Percentiles rank a stretch among this genome's conserved stretches.
These are phyloP conservation scores for Nidularia pulvinata DNA, from an alignment of 768 basidiomycete genomes.

Conservation along the genomic window DNA sequence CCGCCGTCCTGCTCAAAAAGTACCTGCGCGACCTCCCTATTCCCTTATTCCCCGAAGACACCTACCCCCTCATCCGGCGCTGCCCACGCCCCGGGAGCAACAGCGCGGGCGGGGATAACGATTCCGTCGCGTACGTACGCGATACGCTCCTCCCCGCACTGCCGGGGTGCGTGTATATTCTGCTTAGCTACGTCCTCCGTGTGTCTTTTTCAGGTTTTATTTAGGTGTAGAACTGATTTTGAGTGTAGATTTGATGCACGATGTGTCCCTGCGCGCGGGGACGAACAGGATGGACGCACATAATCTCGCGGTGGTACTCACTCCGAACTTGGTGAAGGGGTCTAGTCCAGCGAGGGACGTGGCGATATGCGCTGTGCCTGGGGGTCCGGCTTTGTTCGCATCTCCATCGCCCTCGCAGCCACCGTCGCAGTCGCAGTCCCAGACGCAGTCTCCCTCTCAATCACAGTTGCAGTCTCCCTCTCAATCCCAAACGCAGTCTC, in stretches of 20 bases:
- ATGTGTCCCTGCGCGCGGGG: conserved; percentile 67
- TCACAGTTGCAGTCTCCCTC: neutral
- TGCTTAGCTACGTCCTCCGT: conserved; percentile 73
- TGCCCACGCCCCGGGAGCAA: conserved; percentile 63
- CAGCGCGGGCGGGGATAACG: conserved; percentile 60
- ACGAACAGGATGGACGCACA: conserved; percentile 82
- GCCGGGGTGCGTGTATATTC: conserved; percentile 70
- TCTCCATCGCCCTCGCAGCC: conserved; percentile 12
- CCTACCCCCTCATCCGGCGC: conserved; percentile 63
- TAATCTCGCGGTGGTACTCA: conserved; percentile 79
- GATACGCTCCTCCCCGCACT: conserved; percentile 68
- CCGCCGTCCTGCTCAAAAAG: conserved; percentile 86
- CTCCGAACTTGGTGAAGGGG: conserved; percentile 78
- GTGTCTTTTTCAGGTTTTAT: conserved; percentile 16
- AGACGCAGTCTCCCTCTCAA: conserved; percentile 1
- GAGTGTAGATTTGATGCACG: conserved; percentile 70
- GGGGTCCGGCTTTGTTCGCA: conserved; percentile 36
- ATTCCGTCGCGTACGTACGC: conserved; percentile 63
- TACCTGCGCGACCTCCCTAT: conserved; percentile 80
- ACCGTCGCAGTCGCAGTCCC: conserved; percentile 2
- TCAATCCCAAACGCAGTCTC: conserved; percentile 2
- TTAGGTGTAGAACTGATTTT: conserved; percentile 4
- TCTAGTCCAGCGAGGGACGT: conserved; percentile 71
- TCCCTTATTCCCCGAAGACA: conserved; percentile 72
- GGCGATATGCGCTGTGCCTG: conserved; percentile 67